Evolutionary conservation across 495 filamentous ascomycete genomes (phyloP).

Genomic region (Talaromyces thailandensis): DNA sequence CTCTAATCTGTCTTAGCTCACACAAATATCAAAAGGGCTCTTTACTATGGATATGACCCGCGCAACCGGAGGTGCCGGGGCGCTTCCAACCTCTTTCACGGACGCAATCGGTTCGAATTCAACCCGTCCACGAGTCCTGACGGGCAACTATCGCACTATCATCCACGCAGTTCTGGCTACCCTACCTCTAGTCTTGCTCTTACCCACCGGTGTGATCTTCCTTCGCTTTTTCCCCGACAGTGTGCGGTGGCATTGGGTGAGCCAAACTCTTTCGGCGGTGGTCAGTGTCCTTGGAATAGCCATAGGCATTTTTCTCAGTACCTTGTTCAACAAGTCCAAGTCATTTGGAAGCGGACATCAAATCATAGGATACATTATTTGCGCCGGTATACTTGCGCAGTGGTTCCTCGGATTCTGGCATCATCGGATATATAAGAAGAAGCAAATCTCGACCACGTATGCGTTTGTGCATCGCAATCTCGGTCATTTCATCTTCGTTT

Average conservation of each 20-base stretch:
- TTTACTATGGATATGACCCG: slow-evolving; percentile 45
- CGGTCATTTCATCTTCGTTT: slow-evolving; percentile 39
- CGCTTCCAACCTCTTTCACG: slow-evolving; percentile 15
- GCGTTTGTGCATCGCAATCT: slow-evolving; percentile 40
- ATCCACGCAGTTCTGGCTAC: slow-evolving; percentile 47
- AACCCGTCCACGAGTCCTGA: background rate
- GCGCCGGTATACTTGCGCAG: slow-evolving; percentile 37
- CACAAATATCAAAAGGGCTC: slow-evolving; percentile 17
- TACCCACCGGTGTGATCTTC: slow-evolving; percentile 46
- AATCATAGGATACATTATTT: slow-evolving; percentile 45
- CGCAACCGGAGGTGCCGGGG: slow-evolving; percentile 30
- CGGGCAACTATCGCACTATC: slow-evolving; percentile 22
- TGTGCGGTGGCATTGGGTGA: slow-evolving; percentile 41
- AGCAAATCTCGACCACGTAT: slow-evolving; percentile 32
- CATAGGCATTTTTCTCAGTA: slow-evolving; percentile 40
- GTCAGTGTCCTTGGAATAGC: slow-evolving; percentile 38
- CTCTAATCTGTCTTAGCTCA: background rate
- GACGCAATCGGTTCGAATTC: slow-evolving; percentile 15
- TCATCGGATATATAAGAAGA: slow-evolving; percentile 38
- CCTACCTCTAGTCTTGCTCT: slow-evolving; percentile 40
- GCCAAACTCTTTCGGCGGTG: slow-evolving; percentile 32
- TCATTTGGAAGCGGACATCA: slow-evolving; percentile 48
- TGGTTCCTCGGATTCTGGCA: slow-evolving; percentile 36
- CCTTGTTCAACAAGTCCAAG: slow-evolving; percentile 44
- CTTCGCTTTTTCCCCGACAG: slow-evolving; percentile 32